phyloP scores from a whole-genome alignment of 2,329 filamentous ascomycete genomes.

The Helotiales sp. region DNA sequence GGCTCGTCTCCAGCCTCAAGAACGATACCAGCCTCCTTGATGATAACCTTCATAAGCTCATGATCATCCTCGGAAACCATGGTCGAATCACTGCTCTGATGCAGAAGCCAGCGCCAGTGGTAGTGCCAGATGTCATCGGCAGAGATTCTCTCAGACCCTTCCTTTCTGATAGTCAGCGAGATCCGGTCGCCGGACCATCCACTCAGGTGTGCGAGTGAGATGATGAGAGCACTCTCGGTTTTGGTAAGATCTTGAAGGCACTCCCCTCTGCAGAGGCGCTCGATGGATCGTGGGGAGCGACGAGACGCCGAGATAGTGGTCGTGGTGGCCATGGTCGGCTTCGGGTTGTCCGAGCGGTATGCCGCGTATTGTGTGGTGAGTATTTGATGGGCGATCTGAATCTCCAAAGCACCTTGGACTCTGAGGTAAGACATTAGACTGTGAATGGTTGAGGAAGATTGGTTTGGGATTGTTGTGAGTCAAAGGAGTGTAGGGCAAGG shows the following conservation, averaged over 20 bases:
- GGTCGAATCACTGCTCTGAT: neutral
- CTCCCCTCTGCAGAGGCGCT: neutral
- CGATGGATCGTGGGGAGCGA: neutral
- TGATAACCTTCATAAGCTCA: conserved; percentile 15
- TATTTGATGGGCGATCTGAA: too few species aligned
- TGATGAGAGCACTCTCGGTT: conserved; percentile 13
- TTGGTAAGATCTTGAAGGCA: neutral
- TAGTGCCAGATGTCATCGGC: conserved; percentile 30
- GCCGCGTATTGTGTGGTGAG: too few species aligned
- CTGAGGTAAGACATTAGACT: too few species aligned
- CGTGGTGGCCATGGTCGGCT: neutral
- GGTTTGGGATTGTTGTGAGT: too few species aligned
- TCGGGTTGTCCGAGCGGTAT: neutral
- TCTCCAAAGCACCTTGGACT: too few species aligned
- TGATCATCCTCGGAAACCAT: neutral
- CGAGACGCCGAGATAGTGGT: neutral
- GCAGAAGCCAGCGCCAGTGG: conserved; percentile 22
- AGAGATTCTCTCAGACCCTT: neutral
- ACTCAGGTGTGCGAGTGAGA: conserved; percentile 30
- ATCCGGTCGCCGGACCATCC: conserved; percentile 38
- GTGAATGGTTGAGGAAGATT: too few species aligned
- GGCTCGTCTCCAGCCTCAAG: neutral
- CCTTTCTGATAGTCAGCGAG: neutral
- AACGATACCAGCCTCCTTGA: conserved; percentile 5
- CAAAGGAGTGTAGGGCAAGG: too few species aligned